phyloP scores from a whole-genome alignment of 129 eudicot genomes.

The Tanacetum coccineum region DNA sequence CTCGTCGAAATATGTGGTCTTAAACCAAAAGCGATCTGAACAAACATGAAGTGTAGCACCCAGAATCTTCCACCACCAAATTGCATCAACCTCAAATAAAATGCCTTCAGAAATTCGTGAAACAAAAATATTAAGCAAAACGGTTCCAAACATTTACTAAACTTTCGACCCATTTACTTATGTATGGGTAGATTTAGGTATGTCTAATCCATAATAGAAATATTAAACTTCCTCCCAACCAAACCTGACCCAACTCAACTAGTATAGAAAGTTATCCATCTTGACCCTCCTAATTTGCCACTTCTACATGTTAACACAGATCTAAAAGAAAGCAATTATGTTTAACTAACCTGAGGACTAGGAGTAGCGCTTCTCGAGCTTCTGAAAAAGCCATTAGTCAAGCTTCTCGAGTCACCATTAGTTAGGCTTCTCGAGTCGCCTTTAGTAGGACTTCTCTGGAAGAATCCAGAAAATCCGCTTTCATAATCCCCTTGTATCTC shows the following conservation, averaged over 20 bases:
- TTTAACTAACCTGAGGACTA: slow-evolving; percentile 69
- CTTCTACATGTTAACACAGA: slow-evolving; percentile 13
- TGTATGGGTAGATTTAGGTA: too few relatives aligned
- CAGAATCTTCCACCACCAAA: too few relatives aligned
- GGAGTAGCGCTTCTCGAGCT: slow-evolving; percentile 34
- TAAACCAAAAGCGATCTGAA: too few relatives aligned
- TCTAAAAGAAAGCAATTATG: slow-evolving; percentile 11
- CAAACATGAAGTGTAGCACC: too few relatives aligned
- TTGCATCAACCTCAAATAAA: too few relatives aligned
- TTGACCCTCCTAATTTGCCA: not conserved
- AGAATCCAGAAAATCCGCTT: slow-evolving; percentile 11
- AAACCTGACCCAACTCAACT: not conserved
- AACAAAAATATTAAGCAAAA: too few relatives aligned
- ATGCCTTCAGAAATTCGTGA: too few relatives aligned
- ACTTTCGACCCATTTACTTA: not conserved
- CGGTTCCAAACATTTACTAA: too few relatives aligned
- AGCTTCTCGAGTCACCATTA: not conserved
- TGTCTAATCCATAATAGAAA: too few relatives aligned
- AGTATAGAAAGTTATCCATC: not conserved
- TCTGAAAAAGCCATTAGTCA: not conserved
- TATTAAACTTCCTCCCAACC: not conserved
- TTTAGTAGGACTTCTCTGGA: slow-evolving; percentile 31
- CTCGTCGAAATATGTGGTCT: too few relatives aligned
- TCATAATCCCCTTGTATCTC: slow-evolving; percentile 22
- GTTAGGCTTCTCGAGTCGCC: slow-evolving; percentile 51